Evolutionary conservation across 805 yeast species (phyloP).

Genomic region (Yamadazyma philogaea): DNA sequence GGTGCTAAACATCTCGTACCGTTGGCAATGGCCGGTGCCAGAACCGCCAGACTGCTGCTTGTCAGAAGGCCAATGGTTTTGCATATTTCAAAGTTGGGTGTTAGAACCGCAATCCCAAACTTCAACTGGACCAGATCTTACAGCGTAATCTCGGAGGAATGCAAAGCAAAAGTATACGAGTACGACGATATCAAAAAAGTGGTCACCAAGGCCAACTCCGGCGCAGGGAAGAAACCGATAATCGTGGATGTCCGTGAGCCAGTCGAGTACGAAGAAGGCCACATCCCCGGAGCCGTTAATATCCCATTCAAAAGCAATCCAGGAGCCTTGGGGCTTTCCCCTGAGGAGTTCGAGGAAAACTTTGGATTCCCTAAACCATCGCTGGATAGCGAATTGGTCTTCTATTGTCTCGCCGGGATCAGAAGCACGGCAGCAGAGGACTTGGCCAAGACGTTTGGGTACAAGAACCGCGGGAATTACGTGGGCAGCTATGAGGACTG

Average conservation of each 20-base stretch:
- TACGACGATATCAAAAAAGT: slow-evolving; percentile 52
- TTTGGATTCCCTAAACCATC: slow-evolving; percentile 83
- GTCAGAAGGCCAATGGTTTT: not conserved
- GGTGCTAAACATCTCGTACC: not conserved
- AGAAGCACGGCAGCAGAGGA: slow-evolving; percentile 90
- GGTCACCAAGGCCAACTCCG: slow-evolving; percentile 29
- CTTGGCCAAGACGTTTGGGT: slow-evolving; percentile 87
- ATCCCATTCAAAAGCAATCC: slow-evolving; percentile 89
- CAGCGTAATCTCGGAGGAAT: slow-evolving; percentile 36
- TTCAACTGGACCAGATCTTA: slow-evolving; percentile 21
- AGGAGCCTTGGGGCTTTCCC: slow-evolving; percentile 78
- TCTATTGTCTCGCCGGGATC: slow-evolving; percentile 91
- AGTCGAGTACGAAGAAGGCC: slow-evolving; percentile 66
- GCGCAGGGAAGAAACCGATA: slow-evolving; percentile 34
- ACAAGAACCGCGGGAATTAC: slow-evolving; percentile 79
- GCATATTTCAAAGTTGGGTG: not conserved
- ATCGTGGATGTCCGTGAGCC: slow-evolving; percentile 94
- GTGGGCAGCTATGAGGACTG: slow-evolving; percentile 87
- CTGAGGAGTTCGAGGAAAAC: slow-evolving; percentile 74
- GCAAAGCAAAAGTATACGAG: slow-evolving; percentile 47
- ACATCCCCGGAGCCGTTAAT: slow-evolving; percentile 80
- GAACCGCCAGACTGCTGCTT: not conserved
- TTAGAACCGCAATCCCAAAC: not conserved
- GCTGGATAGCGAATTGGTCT: slow-evolving; percentile 67
- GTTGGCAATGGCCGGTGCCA: not conserved